These are phyloP conservation scores for Phytophthora capsici DNA, from an alignment of 352 stramenopile genomes.

Conservation along the genomic window DNA sequence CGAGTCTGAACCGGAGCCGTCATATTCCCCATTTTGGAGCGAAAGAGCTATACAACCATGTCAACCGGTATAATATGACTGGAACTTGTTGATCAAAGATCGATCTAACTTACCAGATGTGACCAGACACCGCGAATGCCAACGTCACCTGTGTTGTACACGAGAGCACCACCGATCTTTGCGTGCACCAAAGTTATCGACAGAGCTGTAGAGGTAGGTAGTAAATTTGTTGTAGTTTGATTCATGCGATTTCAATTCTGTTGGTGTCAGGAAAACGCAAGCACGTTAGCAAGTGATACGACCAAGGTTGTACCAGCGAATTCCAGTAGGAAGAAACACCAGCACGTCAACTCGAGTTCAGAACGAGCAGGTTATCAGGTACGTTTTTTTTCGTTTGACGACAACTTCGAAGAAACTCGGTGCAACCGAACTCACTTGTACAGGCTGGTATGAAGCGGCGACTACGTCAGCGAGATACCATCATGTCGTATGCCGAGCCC, in stretches of 20 bases:
- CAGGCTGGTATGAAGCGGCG: conserved; percentile 28
- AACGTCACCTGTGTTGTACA: background rate
- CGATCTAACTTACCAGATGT: background rate
- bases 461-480: conserved; percentile 49
- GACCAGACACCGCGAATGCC: conserved; percentile 2
- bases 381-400: conserved; percentile 1
- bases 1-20: conserved; percentile 23
- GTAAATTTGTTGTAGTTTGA: conserved; percentile 1
- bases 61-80: conserved; percentile 16
- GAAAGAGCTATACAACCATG: background rate
- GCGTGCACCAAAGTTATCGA: background rate
- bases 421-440: conserved; percentile 1
- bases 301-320: background rate
- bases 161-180: background rate
- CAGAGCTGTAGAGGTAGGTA: conserved; percentile 8
- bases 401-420: background rate
- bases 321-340: background rate
- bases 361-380: conserved; percentile 21
- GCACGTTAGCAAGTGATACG: background rate
- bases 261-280: conserved; percentile 8
- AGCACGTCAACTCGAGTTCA: background rate
- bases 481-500: conserved; percentile 61
- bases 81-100: conserved; percentile 7
- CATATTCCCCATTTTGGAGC: conserved; percentile 12
- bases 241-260: conserved; percentile 8